Conservation (phyloP, 140 eudicot genomes). For the Senecio squalidus region DNA sequence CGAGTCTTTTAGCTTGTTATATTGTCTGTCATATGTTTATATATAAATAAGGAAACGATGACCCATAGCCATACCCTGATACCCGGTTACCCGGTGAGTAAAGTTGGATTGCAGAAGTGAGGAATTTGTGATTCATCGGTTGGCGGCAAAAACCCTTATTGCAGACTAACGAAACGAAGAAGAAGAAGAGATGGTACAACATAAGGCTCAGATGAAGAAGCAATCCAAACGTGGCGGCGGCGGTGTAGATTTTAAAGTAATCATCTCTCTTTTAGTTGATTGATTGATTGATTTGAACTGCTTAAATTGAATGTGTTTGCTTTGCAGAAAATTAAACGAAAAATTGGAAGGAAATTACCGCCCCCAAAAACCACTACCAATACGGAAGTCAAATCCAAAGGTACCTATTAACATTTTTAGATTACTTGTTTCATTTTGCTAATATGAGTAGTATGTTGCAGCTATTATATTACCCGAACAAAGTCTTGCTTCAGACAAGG, state of each 20-base stretch:
- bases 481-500: conserved; percentile 82
- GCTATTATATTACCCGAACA: conserved; percentile 93
- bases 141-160: too few species aligned
- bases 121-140: too few species aligned
- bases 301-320: not conserved
- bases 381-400: conserved; percentile 87
- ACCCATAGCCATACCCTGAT: too few species aligned
- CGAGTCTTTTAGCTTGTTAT: too few species aligned
- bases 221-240: conserved; percentile 41
- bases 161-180: too few species aligned
- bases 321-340: conserved; percentile 81
- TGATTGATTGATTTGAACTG: not conserved
- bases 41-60: too few species aligned
- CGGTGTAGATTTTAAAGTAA: conserved; percentile 87
- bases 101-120: too few species aligned
- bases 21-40: too few species aligned
- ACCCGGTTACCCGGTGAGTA: too few species aligned
- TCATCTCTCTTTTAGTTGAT: not conserved
- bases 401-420: conserved; percentile 16
- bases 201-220: conserved; percentile 70
- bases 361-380: conserved; percentile 83
- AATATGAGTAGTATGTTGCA: conserved; percentile 25
- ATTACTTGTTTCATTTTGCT: not conserved
- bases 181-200: conserved; percentile 49
- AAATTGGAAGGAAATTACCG: conserved; percentile 85